Evolutionary conservation across 192 early-diverging fungal genomes (phyloP).

Genomic region (Linnemannia exigua): DNA sequence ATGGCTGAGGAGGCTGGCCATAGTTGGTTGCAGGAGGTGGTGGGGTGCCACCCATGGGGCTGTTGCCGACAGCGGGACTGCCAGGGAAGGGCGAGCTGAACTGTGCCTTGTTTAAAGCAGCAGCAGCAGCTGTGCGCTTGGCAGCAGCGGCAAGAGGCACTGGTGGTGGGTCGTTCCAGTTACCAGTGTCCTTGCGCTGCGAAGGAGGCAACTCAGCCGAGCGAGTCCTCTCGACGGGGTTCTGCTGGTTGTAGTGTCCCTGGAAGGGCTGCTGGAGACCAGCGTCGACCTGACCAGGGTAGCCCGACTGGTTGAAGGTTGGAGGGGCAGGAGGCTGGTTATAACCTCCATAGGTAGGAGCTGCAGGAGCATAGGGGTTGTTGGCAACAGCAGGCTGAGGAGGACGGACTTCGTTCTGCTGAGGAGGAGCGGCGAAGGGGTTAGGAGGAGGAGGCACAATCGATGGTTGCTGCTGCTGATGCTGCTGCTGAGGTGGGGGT

Average conservation of each 20-base stretch:
- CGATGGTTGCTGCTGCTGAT: conserved; percentile 32
- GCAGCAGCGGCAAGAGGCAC: conserved; percentile 31
- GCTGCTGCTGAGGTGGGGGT: conserved; percentile 35
- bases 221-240: conserved; percentile 45
- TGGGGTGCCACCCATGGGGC: conserved; percentile 54
- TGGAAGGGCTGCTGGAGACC: conserved; percentile 32
- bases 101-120: conserved; percentile 61
- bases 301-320: conserved; percentile 32
- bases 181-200: conserved; percentile 59
- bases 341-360: conserved; percentile 35
- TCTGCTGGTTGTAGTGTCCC: conserved; percentile 37
- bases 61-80: conserved; percentile 46
- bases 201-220: conserved; percentile 55
- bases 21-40: conserved; percentile 54
- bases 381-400: conserved; percentile 41
- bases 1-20: conserved; percentile 44
- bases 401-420: conserved; percentile 48
- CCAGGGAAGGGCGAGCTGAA: conserved; percentile 58
- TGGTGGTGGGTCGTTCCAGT: conserved; percentile 74
- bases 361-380: conserved; percentile 46
- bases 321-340: conserved; percentile 36
- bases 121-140: conserved; percentile 42
- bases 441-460: conserved; percentile 45
- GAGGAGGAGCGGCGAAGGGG: conserved; percentile 33
- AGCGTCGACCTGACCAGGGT: conserved; percentile 23